A percentile compares a stretch with the other conserved stretches of the same genome.
Evolutionary conservation across 2,329 filamentous ascomycete genomes (phyloP).

Genomic region (Fusarium falciforme): DNA sequence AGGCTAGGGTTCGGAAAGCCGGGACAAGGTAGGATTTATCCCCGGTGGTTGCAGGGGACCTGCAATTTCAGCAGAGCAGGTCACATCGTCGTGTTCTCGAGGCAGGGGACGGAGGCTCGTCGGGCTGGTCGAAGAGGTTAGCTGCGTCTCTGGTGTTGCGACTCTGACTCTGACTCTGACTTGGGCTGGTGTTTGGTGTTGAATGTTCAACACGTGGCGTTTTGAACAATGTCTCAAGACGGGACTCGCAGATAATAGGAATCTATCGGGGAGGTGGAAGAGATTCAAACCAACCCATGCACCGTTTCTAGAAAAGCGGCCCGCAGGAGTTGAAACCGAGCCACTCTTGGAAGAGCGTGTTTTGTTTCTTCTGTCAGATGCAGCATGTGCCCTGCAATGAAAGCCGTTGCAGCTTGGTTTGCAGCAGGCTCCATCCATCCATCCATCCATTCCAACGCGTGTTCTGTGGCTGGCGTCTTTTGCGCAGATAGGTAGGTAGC

Average conservation of each 20-base stretch:
- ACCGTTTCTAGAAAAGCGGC: constrained; percentile 5
- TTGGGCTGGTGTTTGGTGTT: background rate
- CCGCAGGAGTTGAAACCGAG: constrained; percentile 13
- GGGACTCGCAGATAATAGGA: background rate
- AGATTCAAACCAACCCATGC: constrained; percentile 7
- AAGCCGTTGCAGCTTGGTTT: constrained; percentile 3
- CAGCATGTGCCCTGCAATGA: constrained; percentile 23
- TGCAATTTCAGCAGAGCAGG: constrained; percentile 8
- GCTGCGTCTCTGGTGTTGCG: background rate
- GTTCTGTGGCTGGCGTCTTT: background rate
- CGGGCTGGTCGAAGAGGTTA: background rate
- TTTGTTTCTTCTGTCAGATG: constrained; percentile 34
- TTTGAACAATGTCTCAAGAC: background rate
- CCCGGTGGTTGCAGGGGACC: background rate
- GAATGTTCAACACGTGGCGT: background rate
- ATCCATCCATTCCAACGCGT: background rate
- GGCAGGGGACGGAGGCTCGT: background rate
- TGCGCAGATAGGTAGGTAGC: background rate
- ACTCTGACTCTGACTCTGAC: background rate
- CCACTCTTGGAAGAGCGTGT: constrained; percentile 5
- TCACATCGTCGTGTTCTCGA: background rate
- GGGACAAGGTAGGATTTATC: constrained; percentile 5
- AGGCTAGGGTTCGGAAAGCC: background rate
- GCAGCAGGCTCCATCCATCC: background rate
- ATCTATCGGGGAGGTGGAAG: background rate